phyloP scores from a whole-genome alignment of 2,329 filamentous ascomycete species.

The Magnaporthiopsis poae region DNA sequence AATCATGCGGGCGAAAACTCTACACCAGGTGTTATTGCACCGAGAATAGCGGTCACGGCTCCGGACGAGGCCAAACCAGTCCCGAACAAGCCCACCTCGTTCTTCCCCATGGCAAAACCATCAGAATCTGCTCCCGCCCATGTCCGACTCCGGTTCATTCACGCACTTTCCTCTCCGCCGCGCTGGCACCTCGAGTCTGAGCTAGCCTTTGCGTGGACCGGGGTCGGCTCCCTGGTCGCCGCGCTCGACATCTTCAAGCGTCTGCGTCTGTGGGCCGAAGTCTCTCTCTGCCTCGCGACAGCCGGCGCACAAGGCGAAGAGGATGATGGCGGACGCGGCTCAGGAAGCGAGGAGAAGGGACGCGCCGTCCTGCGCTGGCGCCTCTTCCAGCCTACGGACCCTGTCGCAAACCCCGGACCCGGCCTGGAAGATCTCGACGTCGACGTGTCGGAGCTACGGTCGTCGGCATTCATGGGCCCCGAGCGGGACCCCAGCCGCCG shows the following conservation, averaged over 20 bases:
- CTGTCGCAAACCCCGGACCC: conserved; percentile 18
- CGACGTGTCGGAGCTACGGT: conserved; percentile 48
- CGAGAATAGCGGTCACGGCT: conserved; percentile 35
- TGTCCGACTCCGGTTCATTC: conserved; percentile 72
- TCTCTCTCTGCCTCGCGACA: conserved; percentile 74
- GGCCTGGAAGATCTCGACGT: conserved; percentile 43
- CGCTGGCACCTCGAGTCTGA: conserved; percentile 92
- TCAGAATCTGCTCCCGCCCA: conserved; percentile 68
- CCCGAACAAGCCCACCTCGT: conserved; percentile 54
- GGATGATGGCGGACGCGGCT: conserved; percentile 43
- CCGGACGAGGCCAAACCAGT: conserved; percentile 21
- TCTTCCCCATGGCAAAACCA: conserved; percentile 66
- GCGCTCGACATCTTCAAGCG: conserved; percentile 94
- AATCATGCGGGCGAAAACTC: conserved; percentile 14
- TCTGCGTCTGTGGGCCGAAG: conserved; percentile 87
- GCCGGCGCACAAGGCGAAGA: conserved; percentile 52
- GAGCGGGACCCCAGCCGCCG: conserved; percentile 59
- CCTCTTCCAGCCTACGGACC: conserved; percentile 52
- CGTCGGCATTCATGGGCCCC: conserved; percentile 46
- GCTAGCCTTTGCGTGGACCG: conserved; percentile 83
- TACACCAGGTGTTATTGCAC: conserved; percentile 22
- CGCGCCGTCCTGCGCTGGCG: conserved; percentile 65
- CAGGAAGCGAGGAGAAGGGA: conserved; percentile 67
- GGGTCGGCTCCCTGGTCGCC: conserved; percentile 74
- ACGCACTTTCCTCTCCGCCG: conserved; percentile 72